Conservation (phyloP, 306 rosid species). For the Malus sieversii region DNA sequence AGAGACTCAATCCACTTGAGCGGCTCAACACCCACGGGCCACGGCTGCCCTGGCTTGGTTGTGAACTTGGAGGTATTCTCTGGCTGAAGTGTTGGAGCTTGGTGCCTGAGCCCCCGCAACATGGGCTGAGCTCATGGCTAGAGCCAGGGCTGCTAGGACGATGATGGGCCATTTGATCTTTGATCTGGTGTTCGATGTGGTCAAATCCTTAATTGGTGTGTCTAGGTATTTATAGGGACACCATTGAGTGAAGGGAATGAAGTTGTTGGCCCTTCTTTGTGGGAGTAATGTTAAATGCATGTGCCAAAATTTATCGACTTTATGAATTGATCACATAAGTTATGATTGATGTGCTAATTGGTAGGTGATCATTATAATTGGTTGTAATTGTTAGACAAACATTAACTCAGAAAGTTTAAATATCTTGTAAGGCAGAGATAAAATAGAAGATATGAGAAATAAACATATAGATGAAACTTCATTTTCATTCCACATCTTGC, state of each 20-base stretch:
- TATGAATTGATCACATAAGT: neutral
- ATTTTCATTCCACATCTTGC: no score
- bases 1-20: conserved; percentile 63
- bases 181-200: neutral
- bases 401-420: neutral
- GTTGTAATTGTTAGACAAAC: neutral
- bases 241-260: neutral
- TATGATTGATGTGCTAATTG: neutral
- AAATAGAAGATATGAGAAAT: no score
- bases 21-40: conserved; percentile 62
- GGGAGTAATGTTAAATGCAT: neutral
- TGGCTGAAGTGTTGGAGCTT: conserved; percentile 20
- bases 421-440: no score
- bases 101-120: neutral
- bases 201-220: neutral
- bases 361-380: neutral
- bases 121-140: neutral
- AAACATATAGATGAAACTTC: no score
- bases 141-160: neutral
- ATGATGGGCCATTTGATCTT: neutral
- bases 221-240: neutral
- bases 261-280: neutral
- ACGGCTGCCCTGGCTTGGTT: conserved; percentile 73
- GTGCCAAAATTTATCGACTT: neutral
- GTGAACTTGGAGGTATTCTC: conserved; percentile 57